Conservation (phyloP, 2,329 filamentous ascomycete genomes). For the Verticillium nubilum region DNA sequence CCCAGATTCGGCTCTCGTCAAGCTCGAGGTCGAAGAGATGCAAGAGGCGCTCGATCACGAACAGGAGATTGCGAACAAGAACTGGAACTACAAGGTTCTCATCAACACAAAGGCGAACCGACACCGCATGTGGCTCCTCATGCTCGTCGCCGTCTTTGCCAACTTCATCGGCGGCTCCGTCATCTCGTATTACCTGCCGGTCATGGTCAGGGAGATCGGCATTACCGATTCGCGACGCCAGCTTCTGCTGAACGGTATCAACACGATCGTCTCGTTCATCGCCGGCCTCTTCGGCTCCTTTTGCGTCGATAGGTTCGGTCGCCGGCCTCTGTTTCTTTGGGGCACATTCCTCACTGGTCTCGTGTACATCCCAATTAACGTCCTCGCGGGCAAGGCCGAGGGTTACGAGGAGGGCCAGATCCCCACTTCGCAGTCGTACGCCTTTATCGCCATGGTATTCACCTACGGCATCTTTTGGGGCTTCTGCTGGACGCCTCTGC, state of each 20-base stretch:
- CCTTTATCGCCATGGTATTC: constrained; percentile 30
- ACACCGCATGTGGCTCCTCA: constrained; percentile 39
- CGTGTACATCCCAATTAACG: constrained; percentile 22
- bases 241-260: constrained; percentile 30
- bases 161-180: constrained; percentile 44
- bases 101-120: constrained; percentile 40
- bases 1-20: constrained; percentile 20
- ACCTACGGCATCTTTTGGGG: constrained; percentile 37
- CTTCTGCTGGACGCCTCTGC: constrained; percentile 39
- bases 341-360: constrained; percentile 27
- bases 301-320: constrained; percentile 37
- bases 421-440: constrained; percentile 6
- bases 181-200: constrained; percentile 39
- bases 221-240: constrained; percentile 30
- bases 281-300: constrained; percentile 32
- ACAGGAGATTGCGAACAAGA: constrained; percentile 24
- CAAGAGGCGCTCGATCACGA: constrained; percentile 39
- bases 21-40: constrained; percentile 39
- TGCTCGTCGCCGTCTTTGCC: constrained; percentile 41
- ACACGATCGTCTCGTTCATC: constrained; percentile 35
- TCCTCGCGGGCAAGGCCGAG: constrained; percentile 21
- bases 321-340: constrained; percentile 39
- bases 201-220: constrained; percentile 37
- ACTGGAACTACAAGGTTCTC: constrained; percentile 37
- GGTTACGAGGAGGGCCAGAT: constrained; percentile 16